Percentiles rank a stretch among this genome's conserved stretches.
phyloP scores from a whole-genome alignment of 768 basidiomycete genomes.

The Leucosporidium yakuticum region DNA sequence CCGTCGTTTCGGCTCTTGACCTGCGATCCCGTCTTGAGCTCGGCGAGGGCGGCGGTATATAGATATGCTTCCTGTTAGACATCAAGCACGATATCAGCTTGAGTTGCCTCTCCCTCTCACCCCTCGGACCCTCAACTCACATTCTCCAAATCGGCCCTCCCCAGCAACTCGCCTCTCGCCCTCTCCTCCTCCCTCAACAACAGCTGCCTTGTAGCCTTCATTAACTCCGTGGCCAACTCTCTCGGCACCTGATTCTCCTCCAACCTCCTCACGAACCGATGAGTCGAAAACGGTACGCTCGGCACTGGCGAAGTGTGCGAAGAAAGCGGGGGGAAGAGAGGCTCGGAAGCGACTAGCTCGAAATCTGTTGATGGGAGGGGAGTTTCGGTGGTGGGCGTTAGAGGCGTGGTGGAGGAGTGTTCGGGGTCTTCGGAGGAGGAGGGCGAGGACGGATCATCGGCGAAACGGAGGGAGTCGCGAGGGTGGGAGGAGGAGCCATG shows the following conservation, averaged over 20 bases:
- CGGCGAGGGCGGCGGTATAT: conserved; percentile 85
- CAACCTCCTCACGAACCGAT: conserved; percentile 45
- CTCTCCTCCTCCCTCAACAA: conserved; percentile 39
- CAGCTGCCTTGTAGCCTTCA: conserved; percentile 43
- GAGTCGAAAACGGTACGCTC: conserved; percentile 46
- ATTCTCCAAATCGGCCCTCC: conserved; percentile 48
- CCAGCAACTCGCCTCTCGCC: conserved; percentile 41
- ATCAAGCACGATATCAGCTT: background rate
- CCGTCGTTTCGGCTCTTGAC: conserved; percentile 77
- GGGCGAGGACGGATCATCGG: no score
- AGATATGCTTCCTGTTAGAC: conserved; percentile 77
- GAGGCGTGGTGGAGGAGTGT: no score
- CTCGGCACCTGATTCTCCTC: conserved; percentile 39
- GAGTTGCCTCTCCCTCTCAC: background rate
- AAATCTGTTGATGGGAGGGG: no score
- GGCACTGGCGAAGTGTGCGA: conserved; percentile 21
- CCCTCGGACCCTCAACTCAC: conserved; percentile 34
- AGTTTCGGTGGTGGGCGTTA: no score
- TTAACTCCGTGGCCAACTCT: conserved; percentile 40
- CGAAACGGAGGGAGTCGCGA: no score
- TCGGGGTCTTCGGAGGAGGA: no score
- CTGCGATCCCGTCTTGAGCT: conserved; percentile 77
- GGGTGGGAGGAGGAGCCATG: no score
- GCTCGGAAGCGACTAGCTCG: conserved; percentile 1
- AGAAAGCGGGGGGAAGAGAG: conserved; percentile 16